These are phyloP conservation scores for Fusarium graminum DNA, from an alignment of 2,329 filamentous ascomycete species.

Conservation along the genomic window DNA sequence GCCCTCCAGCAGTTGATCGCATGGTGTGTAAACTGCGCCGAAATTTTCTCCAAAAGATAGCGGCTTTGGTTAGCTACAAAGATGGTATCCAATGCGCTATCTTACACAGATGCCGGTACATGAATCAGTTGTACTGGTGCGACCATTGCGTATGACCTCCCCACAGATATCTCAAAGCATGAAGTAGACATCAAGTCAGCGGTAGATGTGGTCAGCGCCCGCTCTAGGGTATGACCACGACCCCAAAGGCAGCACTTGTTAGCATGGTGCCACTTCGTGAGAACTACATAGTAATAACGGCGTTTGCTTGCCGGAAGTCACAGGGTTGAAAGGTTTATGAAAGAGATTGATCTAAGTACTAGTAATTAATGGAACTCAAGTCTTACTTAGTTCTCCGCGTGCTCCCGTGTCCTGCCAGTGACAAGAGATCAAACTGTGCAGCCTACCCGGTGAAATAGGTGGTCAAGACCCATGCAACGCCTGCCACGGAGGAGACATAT, in stretches of 20 bases:
- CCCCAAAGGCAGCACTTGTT: conserved; percentile 1
- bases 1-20: conserved; percentile 4
- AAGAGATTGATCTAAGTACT: too few species aligned
- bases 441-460: too few species aligned
- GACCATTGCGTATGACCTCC: conserved; percentile 34
- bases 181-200: conserved; percentile 18
- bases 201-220: conserved; percentile 20
- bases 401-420: too few species aligned
- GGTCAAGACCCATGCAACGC: too few species aligned
- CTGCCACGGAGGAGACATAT: too few species aligned
- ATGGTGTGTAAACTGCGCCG: conserved; percentile 24
- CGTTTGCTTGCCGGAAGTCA: too few species aligned
- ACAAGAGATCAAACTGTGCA: too few species aligned
- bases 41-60: background rate
- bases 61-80: background rate
- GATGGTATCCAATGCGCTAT: conserved; percentile 11
- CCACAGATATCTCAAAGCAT: conserved; percentile 10
- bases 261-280: conserved; percentile 23
- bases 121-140: conserved; percentile 22
- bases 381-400: too few species aligned
- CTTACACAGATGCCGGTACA: background rate
- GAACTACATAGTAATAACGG: background rate
- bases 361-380: too few species aligned
- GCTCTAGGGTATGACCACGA: conserved; percentile 6
- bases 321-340: too few species aligned